Evolutionary conservation across 352 stramenopile genomes (phyloP).

Genomic region (Sclerospora graminicola): DNA sequence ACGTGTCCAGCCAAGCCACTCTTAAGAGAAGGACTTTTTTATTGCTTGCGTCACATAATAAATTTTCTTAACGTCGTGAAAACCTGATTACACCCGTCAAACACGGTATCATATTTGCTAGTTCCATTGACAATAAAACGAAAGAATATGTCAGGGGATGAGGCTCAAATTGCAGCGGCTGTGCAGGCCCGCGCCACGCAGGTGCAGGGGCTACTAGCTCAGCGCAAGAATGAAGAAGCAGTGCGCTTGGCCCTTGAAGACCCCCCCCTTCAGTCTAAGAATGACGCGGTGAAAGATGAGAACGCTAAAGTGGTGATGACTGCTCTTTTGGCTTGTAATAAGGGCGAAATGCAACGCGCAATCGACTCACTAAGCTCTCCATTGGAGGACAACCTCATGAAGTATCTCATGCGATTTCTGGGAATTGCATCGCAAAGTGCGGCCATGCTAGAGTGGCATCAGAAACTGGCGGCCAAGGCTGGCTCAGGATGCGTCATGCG

Average conservation of each 20-base stretch:
- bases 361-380: slow-evolving; percentile 64
- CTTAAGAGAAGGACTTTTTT: too few relatives aligned
- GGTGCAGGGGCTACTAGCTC: slow-evolving; percentile 57
- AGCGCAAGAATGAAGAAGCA: slow-evolving; percentile 77
- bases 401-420: slow-evolving; percentile 83
- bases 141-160: slow-evolving; percentile 43
- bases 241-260: slow-evolving; percentile 65
- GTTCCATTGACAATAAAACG: too few relatives aligned
- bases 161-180: slow-evolving; percentile 35
- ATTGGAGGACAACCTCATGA: slow-evolving; percentile 80
- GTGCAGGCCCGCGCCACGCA: slow-evolving; percentile 54
- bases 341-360: slow-evolving; percentile 76
- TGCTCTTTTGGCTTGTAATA: slow-evolving; percentile 74
- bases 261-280: slow-evolving; percentile 52
- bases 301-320: slow-evolving; percentile 75
- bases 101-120: slow-evolving; percentile 15
- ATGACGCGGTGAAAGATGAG: slow-evolving; percentile 50
- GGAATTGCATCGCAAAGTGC: slow-evolving; percentile 66
- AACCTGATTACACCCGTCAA: slow-evolving; percentile 1
- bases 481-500: slow-evolving; percentile 83
- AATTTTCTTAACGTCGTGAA: too few relatives aligned
- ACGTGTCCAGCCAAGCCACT: too few relatives aligned
- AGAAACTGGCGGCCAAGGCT: slow-evolving; percentile 77
- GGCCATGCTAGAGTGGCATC: slow-evolving; percentile 82
- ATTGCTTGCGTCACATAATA: too few relatives aligned